Percentiles rank a stretch among this genome's conserved stretches.
These are phyloP conservation scores for Hyaloscypha hepaticicola DNA, from an alignment of 495 filamentous ascomycete species.

Conservation along the genomic window DNA sequence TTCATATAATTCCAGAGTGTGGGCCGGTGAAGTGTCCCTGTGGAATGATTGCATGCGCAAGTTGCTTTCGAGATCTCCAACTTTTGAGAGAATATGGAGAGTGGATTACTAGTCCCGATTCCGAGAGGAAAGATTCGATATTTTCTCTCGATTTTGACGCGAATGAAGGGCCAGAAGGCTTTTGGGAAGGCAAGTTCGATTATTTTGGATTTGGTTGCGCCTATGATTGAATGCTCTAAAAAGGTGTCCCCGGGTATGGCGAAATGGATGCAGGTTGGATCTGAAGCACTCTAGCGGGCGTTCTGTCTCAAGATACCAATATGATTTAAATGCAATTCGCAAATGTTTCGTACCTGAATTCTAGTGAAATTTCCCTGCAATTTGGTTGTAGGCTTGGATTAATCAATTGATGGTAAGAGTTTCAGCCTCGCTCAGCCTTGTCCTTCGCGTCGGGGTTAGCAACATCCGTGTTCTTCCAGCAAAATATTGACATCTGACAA, in stretches of 20 bases:
- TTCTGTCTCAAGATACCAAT: neutral
- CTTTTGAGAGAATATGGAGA: conserved; percentile 23
- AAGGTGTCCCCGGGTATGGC: neutral
- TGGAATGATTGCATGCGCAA: conserved; percentile 19
- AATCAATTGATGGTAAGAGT: too few species aligned
- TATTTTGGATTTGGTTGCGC: neutral
- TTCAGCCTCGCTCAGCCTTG: conserved; percentile 1
- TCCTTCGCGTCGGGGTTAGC: neutral
- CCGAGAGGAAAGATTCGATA: neutral
- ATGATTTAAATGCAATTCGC: neutral
- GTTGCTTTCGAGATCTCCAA: conserved; percentile 20
- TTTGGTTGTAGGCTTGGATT: too few species aligned
- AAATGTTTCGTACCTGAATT: too few species aligned
- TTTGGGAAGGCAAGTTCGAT: neutral
- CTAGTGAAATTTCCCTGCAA: too few species aligned
- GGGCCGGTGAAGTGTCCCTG: conserved; percentile 25
- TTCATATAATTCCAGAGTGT: conserved; percentile 25
- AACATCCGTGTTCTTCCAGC: conserved; percentile 1
- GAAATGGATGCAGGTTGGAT: neutral
- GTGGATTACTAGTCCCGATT: conserved; percentile 11
- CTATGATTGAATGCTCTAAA: neutral
- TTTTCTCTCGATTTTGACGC: conserved; percentile 18
- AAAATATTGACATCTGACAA: conserved; percentile 11
- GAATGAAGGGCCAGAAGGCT: neutral
- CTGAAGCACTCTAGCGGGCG: neutral